Evolutionary conservation across 345 rosid species (phyloP).

Genomic region (Citrus mangshanensis): DNA sequence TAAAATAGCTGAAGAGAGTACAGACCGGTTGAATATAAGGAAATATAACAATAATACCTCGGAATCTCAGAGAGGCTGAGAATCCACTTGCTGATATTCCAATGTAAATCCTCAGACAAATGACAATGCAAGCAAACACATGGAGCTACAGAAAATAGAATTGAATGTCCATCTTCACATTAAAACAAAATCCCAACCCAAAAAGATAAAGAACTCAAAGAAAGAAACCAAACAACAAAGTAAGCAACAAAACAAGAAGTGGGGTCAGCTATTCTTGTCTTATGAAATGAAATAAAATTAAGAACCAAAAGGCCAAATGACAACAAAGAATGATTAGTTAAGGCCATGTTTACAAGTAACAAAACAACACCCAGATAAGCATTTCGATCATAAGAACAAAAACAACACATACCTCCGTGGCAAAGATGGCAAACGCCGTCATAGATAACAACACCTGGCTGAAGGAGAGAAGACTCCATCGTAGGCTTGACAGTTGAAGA

Average conservation of each 20-base stretch:
- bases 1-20: neutral
- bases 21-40: neutral
- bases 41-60: neutral
- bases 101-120: neutral
- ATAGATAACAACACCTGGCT: conserved; percentile 89
- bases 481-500: conserved; percentile 33
- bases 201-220: neutral
- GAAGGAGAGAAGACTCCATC: conserved; percentile 49
- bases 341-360: neutral
- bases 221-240: neutral
- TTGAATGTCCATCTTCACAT: neutral
- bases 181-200: neutral
- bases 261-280: neutral
- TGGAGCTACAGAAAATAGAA: neutral
- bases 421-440: conserved; percentile 98
- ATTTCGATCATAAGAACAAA: neutral
- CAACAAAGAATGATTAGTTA: neutral
- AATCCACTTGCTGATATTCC: neutral
- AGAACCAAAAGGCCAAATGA: neutral
- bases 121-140: neutral
- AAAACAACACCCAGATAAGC: neutral
- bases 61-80: neutral
- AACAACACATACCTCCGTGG: conserved; percentile 59
- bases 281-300: no score
- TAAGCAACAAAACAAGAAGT: neutral